These are phyloP conservation scores for Drechslerella dactyloides DNA, from an alignment of 2,329 filamentous ascomycete genomes.

Conservation along the genomic window DNA sequence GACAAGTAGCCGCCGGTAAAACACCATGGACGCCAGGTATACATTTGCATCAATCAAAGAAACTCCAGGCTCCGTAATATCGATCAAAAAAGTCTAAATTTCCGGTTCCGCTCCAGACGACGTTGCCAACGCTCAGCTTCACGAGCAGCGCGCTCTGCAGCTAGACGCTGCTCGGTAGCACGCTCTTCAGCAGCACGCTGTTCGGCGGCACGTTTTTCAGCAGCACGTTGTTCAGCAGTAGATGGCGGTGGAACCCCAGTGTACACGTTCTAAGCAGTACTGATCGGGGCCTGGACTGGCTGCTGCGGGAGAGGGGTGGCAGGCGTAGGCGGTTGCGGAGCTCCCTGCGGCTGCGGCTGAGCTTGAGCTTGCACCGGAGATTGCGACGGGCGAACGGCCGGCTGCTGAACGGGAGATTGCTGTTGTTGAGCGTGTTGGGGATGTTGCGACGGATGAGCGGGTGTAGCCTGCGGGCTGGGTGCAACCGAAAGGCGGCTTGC, in stretches of 20 bases:
- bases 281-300: constrained; percentile 3
- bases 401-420: constrained; percentile 10
- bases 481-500: constrained; percentile 7
- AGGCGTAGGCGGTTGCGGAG: background rate
- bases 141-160: too few relatives aligned
- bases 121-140: too few relatives aligned
- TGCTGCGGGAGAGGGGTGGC: constrained; percentile 1
- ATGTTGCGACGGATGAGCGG: constrained; percentile 6
- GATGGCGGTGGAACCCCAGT: background rate
- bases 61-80: too few relatives aligned
- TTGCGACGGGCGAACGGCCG: constrained; percentile 14
- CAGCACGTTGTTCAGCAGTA: background rate
- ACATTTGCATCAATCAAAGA: too few relatives aligned
- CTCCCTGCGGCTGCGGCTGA: background rate
- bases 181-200: too few relatives aligned
- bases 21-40: too few relatives aligned
- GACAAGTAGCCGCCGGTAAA: too few relatives aligned
- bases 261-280: constrained; percentile 9
- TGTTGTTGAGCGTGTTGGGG: too few relatives aligned
- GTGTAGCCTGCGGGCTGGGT: constrained; percentile 8
- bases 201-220: too few relatives aligned
- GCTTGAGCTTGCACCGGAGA: constrained; percentile 6
- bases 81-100: too few relatives aligned
- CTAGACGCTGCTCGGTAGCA: too few relatives aligned
- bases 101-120: too few relatives aligned